These are phyloP conservation scores for Phytopythium boreale DNA, from an alignment of 352 stramenopile species.

Conservation along the genomic window DNA sequence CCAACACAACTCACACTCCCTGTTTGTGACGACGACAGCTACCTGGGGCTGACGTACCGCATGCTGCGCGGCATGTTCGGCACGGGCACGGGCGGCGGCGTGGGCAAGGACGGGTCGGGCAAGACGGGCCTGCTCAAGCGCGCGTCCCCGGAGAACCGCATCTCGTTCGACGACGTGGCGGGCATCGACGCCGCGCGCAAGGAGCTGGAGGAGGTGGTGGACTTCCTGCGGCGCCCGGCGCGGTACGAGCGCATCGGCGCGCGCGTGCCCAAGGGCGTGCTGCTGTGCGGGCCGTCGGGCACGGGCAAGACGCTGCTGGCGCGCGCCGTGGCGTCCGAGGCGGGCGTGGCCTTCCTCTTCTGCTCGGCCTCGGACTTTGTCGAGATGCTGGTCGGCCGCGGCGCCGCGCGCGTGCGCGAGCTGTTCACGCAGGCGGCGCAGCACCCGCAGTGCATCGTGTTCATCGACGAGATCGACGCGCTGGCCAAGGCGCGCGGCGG, in stretches of 20 bases:
- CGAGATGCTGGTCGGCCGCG: slow-evolving; percentile 95
- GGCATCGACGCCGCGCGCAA: slow-evolving; percentile 93
- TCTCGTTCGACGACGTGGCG: slow-evolving; percentile 92
- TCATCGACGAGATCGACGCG: slow-evolving; percentile 98
- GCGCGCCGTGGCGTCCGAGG: slow-evolving; percentile 90
- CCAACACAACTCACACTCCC: not conserved
- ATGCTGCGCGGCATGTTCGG: slow-evolving; percentile 75
- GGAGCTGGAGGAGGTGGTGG: slow-evolving; percentile 93
- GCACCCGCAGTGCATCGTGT: slow-evolving; percentile 95
- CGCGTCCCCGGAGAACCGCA: slow-evolving; percentile 29
- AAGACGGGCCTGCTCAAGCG: slow-evolving; percentile 30
- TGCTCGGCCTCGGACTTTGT: slow-evolving; percentile 97
- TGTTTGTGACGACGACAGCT: slow-evolving; percentile 24
- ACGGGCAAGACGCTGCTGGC: slow-evolving; percentile 95
- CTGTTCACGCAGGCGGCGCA: slow-evolving; percentile 94
- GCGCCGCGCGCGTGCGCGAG: slow-evolving; percentile 91
- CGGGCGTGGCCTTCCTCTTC: slow-evolving; percentile 93
- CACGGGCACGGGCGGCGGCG: slow-evolving; percentile 30
- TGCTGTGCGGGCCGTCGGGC: slow-evolving; percentile 93
- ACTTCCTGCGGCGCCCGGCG: slow-evolving; percentile 91
- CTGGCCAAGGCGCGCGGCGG: slow-evolving; percentile 85
- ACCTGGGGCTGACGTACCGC: slow-evolving; percentile 80
- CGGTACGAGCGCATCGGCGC: slow-evolving; percentile 93
- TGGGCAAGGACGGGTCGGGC: slow-evolving; percentile 68
- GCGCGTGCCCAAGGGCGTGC: slow-evolving; percentile 90